These are phyloP conservation scores for Pleurotus tuber-regium DNA, from an alignment of 768 basidiomycete species.

Conservation along the genomic window DNA sequence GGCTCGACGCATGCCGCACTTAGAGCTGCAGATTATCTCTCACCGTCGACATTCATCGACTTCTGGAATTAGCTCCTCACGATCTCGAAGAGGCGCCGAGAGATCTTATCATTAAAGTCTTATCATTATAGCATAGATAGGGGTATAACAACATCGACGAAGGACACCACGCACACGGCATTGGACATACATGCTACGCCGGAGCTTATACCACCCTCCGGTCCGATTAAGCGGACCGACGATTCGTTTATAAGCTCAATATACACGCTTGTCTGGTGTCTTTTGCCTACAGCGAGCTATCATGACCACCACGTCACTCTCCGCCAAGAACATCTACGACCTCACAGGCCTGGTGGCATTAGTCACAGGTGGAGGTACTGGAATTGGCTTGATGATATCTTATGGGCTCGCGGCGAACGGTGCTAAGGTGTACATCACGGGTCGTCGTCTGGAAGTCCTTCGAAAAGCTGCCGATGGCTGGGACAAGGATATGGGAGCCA, in stretches of 20 bases:
- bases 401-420: conserved; percentile 74
- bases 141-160: background rate
- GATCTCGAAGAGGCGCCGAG: background rate
- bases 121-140: background rate
- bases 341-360: conserved; percentile 57
- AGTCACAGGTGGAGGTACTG: conserved; percentile 54
- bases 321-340: conserved; percentile 36
- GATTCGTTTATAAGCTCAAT: too few species aligned
- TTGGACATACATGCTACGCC: too few species aligned
- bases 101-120: conserved; percentile 3
- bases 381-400: conserved; percentile 63
- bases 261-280: too few species aligned
- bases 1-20: conserved; percentile 28
- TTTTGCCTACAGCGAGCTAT: background rate
- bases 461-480: conserved; percentile 51
- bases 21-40: conserved; percentile 12
- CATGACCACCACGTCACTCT: conserved; percentile 19
- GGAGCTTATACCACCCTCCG: too few species aligned
- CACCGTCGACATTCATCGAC: background rate
- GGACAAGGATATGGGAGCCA: conserved; percentile 42
- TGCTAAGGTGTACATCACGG: conserved; percentile 79
- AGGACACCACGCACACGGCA: too few species aligned
- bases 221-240: too few species aligned
- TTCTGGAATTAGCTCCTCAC: background rate
- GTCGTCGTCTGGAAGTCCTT: conserved; percentile 64